Percentiles rank a stretch among this genome's conserved stretches.
Conservation (phyloP, 2,329 filamentous ascomycete genomes). For the Dryadomyces quercivorus region DNA sequence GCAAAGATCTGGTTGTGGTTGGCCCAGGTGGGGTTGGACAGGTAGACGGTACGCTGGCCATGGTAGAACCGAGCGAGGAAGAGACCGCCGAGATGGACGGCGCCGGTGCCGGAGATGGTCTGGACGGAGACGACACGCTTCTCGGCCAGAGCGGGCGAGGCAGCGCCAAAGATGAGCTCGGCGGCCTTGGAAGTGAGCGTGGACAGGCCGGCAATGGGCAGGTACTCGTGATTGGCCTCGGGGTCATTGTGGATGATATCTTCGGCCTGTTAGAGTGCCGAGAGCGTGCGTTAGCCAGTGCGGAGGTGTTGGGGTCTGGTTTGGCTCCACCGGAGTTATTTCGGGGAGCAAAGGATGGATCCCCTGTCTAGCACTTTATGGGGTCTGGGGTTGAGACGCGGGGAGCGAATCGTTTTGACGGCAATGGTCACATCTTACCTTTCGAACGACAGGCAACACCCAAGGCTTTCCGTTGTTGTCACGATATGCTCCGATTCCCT, state of each 20-base stretch:
- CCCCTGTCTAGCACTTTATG: neutral
- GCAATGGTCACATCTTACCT: conserved; percentile 45
- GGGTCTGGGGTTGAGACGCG: conserved; percentile 5
- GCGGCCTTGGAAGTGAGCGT: conserved; percentile 83
- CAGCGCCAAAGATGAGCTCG: conserved; percentile 72
- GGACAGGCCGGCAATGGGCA: conserved; percentile 81
- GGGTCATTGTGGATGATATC: conserved; percentile 80
- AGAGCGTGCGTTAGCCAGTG: no score
- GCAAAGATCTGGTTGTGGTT: conserved; percentile 98
- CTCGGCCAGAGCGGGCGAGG: conserved; percentile 72
- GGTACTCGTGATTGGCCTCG: conserved; percentile 93
- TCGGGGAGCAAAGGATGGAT: conserved; percentile 3
- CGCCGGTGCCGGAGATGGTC: conserved; percentile 94
- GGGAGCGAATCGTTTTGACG: conserved; percentile 10
- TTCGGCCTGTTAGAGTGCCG: conserved; percentile 54
- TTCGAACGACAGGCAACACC: conserved; percentile 91
- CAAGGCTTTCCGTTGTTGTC: conserved; percentile 94
- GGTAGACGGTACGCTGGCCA: conserved; percentile 64
- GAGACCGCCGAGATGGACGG: conserved; percentile 81
- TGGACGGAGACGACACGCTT: conserved; percentile 74
- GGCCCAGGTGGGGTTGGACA: conserved; percentile 93
- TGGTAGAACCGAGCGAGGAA: conserved; percentile 91
- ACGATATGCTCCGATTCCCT: conserved; percentile 83
- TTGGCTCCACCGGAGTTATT: conserved; percentile 4
- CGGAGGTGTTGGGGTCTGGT: no score